phyloP scores from a whole-genome alignment of 176 grass and related monocot species.

The Oryza punctata region DNA sequence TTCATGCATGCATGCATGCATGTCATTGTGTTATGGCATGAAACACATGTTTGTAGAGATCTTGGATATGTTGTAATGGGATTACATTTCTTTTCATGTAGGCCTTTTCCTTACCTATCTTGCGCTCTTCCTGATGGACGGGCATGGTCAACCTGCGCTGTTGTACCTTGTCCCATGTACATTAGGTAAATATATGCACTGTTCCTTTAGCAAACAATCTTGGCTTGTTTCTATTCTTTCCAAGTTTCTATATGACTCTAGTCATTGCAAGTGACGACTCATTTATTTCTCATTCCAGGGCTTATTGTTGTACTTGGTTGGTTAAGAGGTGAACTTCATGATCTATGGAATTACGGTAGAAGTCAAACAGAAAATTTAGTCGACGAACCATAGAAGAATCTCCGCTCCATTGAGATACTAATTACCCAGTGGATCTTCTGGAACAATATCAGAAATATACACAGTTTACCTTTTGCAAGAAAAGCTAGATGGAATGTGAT shows the following conservation, averaged over 20 bases:
- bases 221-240: background rate
- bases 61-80: background rate
- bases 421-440: background rate
- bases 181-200: constrained; percentile 52
- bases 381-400: constrained; percentile 36
- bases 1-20: background rate
- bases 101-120: constrained; percentile 91
- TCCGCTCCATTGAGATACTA: background rate
- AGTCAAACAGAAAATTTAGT: constrained; percentile 27
- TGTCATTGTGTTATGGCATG: background rate
- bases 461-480: background rate
- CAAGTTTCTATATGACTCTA: background rate
- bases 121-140: constrained; percentile 85
- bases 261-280: background rate
- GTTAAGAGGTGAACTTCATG: constrained; percentile 76
- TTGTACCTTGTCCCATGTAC: constrained; percentile 93
- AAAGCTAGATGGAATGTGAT: background rate
- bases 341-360: constrained; percentile 90
- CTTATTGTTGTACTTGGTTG: constrained; percentile 76
- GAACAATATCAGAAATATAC: background rate
- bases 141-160: constrained; percentile 85
- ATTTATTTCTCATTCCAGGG: constrained; percentile 38
- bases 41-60: background rate
- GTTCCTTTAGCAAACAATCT: background rate
- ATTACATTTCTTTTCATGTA: constrained; percentile 29